Base-by-base conservation (phyloP, 257 asterid genomes). In the Solanum chmielewskii region DNA sequence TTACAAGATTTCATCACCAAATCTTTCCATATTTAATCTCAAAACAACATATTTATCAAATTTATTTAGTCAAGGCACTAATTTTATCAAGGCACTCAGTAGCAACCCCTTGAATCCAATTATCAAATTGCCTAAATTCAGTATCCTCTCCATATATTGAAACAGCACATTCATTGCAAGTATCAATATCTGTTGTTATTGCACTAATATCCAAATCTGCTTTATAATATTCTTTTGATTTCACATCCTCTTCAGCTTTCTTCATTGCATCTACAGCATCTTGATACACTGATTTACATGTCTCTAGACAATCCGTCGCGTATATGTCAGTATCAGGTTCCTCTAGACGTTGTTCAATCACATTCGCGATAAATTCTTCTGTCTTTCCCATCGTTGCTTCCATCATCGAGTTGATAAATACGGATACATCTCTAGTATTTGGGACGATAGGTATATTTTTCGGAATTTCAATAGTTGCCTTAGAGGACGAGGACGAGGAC, bases 201-300 rank as follows among this genome's bases (percentile, higher is more conserved):
- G 92, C 92, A 86, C 91, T 86, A 10, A 90, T 78, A 59, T 88
- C 92, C 60, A 91, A 84, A 47, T 86, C 86, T 21, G 92, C 93
- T 86, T 88, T 91, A 29, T 76, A 59, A 80, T 87, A 90, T 56
- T 91, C 88, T 12, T 89, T 90, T 16, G 85, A 47, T 18, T 44
- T 8, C 6, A 90, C 47, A 90, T 87, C 90, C 74, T 90, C 90
- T 87, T 89, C 42, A 7, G 87, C 90, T 14, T 64, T 91, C 90
- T 84, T 88, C 89, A 90, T 86, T 1, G 92, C 88, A 7, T 86
- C 90, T 35, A 83, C 66, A 52, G 92, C 90, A 76, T 86, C 86
- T 71, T 87, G 90, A 78, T 77, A 87, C 66, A 87, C 85, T 77
- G 87, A 89, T 44, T 84, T 83, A 87, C 93, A 91, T 44, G 86